Evolutionary conservation across 495 filamentous ascomycete species (phyloP).

Genomic region (Neurospora pannonica): DNA sequence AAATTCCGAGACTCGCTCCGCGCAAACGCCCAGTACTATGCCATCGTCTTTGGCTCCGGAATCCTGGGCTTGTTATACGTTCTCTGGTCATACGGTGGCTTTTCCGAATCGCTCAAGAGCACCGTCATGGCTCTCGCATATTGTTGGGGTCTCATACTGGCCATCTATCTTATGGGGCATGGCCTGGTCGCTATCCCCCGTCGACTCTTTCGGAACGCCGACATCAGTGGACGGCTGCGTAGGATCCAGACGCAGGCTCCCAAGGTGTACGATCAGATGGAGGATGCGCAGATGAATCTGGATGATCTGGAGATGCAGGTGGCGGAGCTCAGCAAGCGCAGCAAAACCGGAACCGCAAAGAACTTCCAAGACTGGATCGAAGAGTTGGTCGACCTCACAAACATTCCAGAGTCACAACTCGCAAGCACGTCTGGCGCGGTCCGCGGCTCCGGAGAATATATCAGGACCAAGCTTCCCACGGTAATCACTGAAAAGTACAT

Average conservation of each 20-base stretch:
- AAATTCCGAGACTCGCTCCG: slow-evolving; percentile 75
- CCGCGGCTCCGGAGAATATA: slow-evolving; percentile 27
- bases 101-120: slow-evolving; percentile 55
- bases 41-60: slow-evolving; percentile 63
- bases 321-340: slow-evolving; percentile 58
- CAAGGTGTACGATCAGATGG: slow-evolving; percentile 73
- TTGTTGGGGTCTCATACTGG: slow-evolving; percentile 81
- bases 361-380: slow-evolving; percentile 93
- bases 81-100: slow-evolving; percentile 59
- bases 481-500: slow-evolving; percentile 91
- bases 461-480: slow-evolving; percentile 47
- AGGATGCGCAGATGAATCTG: slow-evolving; percentile 71
- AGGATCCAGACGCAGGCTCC: slow-evolving; percentile 72
- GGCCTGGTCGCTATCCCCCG: slow-evolving; percentile 87
- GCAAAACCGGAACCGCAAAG: slow-evolving; percentile 68
- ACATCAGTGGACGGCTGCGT: slow-evolving; percentile 58
- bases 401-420: slow-evolving; percentile 53
- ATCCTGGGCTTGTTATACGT: slow-evolving; percentile 73
- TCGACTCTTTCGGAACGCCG: slow-evolving; percentile 64
- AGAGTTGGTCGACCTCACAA: slow-evolving; percentile 65
- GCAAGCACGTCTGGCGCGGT: slow-evolving; percentile 31
- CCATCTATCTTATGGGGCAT: slow-evolving; percentile 96
- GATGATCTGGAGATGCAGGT: slow-evolving; percentile 78
- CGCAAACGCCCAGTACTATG: slow-evolving; percentile 79
- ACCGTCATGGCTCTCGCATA: slow-evolving; percentile 90